Evolutionary conservation across 345 rosid genomes (phyloP), one percentile per base, ranked within the genome.

Genomic region (Syzygium aromaticum): DNA sequence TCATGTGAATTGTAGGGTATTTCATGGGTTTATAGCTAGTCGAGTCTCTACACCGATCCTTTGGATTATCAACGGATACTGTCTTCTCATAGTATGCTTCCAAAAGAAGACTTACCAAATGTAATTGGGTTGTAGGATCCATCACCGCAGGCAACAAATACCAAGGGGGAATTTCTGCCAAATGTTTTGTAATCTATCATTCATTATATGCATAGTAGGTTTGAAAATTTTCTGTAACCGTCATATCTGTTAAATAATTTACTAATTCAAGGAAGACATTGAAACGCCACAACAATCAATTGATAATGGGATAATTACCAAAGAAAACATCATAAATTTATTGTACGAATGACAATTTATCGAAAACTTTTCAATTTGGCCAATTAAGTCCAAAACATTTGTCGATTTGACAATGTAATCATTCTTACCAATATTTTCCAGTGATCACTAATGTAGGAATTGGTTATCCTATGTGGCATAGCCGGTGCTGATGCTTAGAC

Each of bases 351-450:
- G 43, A 1, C 43, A 40, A 40, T 40, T 40, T 40, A 1, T 59
- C 27, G 1, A 0, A 59, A 59, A 25, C 64, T 14, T 25, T 59
- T 25, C 25, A 59, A 59, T 59, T 11, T 25, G 28, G 7, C 12
- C 16, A 59, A 25, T 59, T 59, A 14, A 25, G 12, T 57, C 10
- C 12, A 59, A 59, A 27, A 14, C 2, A 4, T 59, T 59, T 11
- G 30, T 0, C 5, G 15, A 59, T 59, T 27, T 59, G 7, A 2
- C 0, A 59, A 25, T 27, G 11, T n/a, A 59, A 25, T 59, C 64
- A 0, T 25, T 25, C 7, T 11, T 1, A n/a, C 28, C 64, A 59
- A 59, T 27, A 23, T 59, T 59, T 25, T 16, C 0, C 11, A 1
- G 64, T 14, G 5, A 59, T 59, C 64, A 59, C 64, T 27, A 11